Evolutionary conservation across 352 stramenopile species (phyloP), one percentile per base, ranked within the genome.

Genomic region (Phytophthora pinifolia): DNA sequence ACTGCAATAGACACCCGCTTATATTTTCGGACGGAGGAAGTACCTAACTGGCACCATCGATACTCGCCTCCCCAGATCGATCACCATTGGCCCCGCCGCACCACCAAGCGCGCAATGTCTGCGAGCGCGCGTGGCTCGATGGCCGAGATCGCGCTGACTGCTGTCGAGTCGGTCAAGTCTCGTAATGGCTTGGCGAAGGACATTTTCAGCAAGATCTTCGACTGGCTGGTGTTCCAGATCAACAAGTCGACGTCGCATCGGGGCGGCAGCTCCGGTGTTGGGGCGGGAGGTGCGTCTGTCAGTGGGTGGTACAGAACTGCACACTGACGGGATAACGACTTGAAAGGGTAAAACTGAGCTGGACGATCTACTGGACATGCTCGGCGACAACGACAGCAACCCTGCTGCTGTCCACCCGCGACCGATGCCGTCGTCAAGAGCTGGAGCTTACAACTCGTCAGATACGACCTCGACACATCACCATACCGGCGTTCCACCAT

Each of bases 201-300:
- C 46, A 96, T 98, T 20, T 98, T 98, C 72, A 91, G 85, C 53
- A 97, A 98, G 48, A 72, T 99, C 31, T 99, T 99, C 56, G 84
- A 98, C 30, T 99, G 95, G 95, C 79, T 99, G 8, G 96, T 99
- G 13, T 70, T 62, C 13, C 82, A 92, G 52, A 97, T 98, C 67
- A 98, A 98, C 71, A 83, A 76, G 17, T 92, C 83, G 15, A 96
- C 89, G 17, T 75, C 82, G 17, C 83, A 97, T 25, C 79, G 92
- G 27, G 55, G 54, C 0, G 58, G 60, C 4, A 59, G 33, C 22
- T 52, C 45, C 5, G 58, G 45, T 7, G 62, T 58, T 1, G 60
- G 56, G 9, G 63, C 47, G 4, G 65, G 78, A 22, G 43, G 66
- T 72, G 12, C 8, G 42, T 56, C 38, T 22, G 32, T 32, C n/a